Conservation (phyloP, 139 green algal species). For the Pseudopediastrum boryanum region DNA sequence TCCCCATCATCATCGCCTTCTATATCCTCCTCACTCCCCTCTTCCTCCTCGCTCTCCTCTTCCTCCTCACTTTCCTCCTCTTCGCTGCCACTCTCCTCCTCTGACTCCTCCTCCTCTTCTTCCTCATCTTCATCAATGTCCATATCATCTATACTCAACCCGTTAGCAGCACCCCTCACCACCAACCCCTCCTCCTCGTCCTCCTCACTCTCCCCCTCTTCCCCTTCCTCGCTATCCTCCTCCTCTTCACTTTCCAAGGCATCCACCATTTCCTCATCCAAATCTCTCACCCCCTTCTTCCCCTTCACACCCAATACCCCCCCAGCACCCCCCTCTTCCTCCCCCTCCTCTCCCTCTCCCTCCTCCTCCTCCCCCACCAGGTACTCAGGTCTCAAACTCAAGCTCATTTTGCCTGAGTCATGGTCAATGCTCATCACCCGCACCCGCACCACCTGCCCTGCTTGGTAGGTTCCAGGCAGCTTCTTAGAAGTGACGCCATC, state of each 20-base stretch:
- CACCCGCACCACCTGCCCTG: conserved; percentile 70
- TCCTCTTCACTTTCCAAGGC: no score
- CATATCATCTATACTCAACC: conserved; percentile 46
- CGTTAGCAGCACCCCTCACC: neutral
- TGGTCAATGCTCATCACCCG: conserved; percentile 76
- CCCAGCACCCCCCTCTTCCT: conserved; percentile 34
- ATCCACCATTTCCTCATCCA: conserved; percentile 55
- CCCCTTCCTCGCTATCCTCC: conserved; percentile 19
- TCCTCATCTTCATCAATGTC: conserved; percentile 43
- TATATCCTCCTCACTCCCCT: conserved; percentile 46
- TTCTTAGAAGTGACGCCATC: conserved; percentile 73
- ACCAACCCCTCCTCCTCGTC: conserved; percentile 48
- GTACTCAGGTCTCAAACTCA: conserved; percentile 74
- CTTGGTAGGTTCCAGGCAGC: conserved; percentile 45
- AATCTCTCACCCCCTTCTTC: conserved; percentile 36
- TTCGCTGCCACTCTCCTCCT: conserved; percentile 31
- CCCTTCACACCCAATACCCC: conserved; percentile 11
- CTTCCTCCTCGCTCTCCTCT: conserved; percentile 19
- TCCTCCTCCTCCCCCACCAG: conserved; percentile 53
- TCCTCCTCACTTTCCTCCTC: conserved; percentile 47
- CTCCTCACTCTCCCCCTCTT: conserved; percentile 45
- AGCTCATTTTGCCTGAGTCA: conserved; percentile 55
- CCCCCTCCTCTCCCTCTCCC: conserved; percentile 32
- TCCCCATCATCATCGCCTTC: conserved; percentile 8
- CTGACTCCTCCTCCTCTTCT: conserved; percentile 37